Evolutionary conservation across 202 grass and related monocot genomes (phyloP).

Genomic region (Bolboschoenoplectus hybrid): DNA sequence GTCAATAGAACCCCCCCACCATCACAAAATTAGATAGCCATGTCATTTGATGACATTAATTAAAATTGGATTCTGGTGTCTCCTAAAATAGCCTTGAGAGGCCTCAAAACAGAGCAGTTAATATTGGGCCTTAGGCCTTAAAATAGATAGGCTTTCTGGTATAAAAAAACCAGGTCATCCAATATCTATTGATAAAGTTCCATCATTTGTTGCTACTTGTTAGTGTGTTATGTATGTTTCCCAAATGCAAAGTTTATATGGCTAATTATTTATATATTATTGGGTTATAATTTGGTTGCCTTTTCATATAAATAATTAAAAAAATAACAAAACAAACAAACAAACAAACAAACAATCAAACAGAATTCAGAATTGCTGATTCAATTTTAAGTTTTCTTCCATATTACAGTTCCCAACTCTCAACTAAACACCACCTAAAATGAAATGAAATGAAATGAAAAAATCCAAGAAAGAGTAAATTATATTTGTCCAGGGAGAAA

Average conservation of each 20-base stretch:
- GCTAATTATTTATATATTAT: neutral
- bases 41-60: neutral
- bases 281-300: neutral
- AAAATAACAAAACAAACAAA: neutral
- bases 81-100: neutral
- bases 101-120: neutral
- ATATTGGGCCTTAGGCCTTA: neutral
- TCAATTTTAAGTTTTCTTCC: neutral
- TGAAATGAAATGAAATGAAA: neutral
- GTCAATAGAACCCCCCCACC: neutral
- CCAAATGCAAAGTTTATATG: neutral
- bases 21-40: neutral
- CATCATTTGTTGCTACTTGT: neutral
- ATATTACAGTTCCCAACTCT: neutral
- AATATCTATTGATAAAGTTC: neutral
- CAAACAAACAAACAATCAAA: neutral
- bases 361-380: neutral
- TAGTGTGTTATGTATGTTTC: neutral
- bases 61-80: neutral
- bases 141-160: neutral
- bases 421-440: slow-evolving; percentile 2
- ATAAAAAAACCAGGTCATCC: neutral
- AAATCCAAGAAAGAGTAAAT: neutral
- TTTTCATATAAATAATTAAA: neutral
- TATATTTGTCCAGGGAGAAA: neutral